These are phyloP conservation scores for Emydomyces testavorans DNA, from an alignment of 2,329 filamentous ascomycete genomes.

Conservation along the genomic window DNA sequence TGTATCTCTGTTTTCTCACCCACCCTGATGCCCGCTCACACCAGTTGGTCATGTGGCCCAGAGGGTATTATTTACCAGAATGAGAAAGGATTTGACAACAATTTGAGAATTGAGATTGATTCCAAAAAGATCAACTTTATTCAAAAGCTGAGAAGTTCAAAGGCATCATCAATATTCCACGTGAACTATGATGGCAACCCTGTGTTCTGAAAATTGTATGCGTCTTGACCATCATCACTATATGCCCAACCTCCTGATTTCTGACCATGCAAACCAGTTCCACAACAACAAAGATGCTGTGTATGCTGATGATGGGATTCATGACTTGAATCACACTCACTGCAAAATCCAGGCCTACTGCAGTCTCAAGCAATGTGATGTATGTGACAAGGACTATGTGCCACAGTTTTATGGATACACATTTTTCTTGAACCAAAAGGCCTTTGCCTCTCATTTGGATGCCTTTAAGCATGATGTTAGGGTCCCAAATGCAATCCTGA, in stretches of 20 bases:
- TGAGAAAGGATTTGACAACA: constrained; percentile 13
- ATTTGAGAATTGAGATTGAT: constrained; percentile 15
- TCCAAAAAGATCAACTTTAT: constrained; percentile 12
- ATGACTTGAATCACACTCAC: constrained; percentile 16
- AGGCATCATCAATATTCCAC: constrained; percentile 15
- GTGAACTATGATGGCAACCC: constrained; percentile 14
- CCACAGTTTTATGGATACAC: constrained; percentile 15
- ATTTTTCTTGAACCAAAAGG: constrained; percentile 7
- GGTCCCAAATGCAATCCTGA: constrained; percentile 14
- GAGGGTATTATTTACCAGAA: constrained; percentile 15
- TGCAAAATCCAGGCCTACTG: constrained; percentile 16
- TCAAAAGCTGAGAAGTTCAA: constrained; percentile 13
- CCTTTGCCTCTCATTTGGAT: constrained; percentile 12
- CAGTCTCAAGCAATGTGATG: constrained; percentile 12
- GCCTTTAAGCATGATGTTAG: constrained; percentile 8
- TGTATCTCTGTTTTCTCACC: background rate
- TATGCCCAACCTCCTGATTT: background rate
- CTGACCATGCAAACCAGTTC: constrained; percentile 11
- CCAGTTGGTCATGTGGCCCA: background rate
- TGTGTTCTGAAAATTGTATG: constrained; percentile 17
- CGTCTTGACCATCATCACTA: background rate
- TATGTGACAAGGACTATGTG: constrained; percentile 14
- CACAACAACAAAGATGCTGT: constrained; percentile 15
- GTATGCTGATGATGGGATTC: constrained; percentile 15
- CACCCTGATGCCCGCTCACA: constrained; percentile 9